Evolutionary conservation across 768 basidiomycete species (phyloP), one percentile per base, ranked within the genome.

Genomic region (Favolaschia claudopus): DNA sequence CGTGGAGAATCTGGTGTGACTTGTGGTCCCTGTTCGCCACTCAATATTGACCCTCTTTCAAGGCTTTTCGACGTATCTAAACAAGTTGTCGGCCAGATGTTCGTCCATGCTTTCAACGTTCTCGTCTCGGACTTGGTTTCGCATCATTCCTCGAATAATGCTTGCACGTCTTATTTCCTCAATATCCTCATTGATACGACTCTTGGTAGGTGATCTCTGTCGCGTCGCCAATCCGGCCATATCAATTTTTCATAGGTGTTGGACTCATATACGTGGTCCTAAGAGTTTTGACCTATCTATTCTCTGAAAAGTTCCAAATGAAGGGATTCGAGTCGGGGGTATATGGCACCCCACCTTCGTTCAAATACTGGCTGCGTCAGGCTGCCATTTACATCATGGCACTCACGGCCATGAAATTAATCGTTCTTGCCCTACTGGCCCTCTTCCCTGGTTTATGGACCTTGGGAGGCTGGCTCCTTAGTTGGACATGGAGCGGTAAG

Each of bases 61-160:
- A 94, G 92, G 94, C 70, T 91, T n/a, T 95, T 92, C 72, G 95
- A 97, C 67, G 91, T 97, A 5, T 89, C 89, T 3, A 97, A 97
- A 72, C 96, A 98, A 78, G 77, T 97, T 51, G 82, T 91, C 14
- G 96, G 93, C 42, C 90, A 92, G 68, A 80, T 89, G 78, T 89
- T 92, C 67, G 86, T 95, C 4, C 93, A 95, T 69, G 84, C 83
- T 3, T 77, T 85, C 38, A 95, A 95, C 70, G 82, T 95, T 20
- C 76, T 94, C 32, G 85, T 93, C 46, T 95, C 95, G 25, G 86
- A 86, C 66, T 65, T 93, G 29, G 86, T 89, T 24, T 93, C 95
- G 1, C 77, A 85, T 37, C 80, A 85, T 55, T 83, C 84, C 0
- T 81, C 84, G 15, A 83, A 86, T 36, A 97, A 98, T 72, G 94